Evolutionary conservation across 805 yeast species (phyloP).

Genomic region (Candida glaebosa): DNA sequence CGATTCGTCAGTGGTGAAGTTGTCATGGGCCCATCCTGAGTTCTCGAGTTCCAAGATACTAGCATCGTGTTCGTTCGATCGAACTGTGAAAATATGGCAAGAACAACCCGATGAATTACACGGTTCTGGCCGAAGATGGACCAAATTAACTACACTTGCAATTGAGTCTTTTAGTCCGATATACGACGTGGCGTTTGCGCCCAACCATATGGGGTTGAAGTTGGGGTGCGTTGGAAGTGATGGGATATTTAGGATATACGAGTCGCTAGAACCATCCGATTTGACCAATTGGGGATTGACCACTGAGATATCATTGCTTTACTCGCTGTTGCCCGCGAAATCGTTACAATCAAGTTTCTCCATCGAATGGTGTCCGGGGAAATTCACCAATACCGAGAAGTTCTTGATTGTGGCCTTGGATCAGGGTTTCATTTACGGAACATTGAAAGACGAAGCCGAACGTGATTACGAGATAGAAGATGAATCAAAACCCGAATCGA

Average conservation of each 20-base stretch:
- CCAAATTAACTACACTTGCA: conserved; percentile 66
- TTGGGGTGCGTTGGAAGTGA: conserved; percentile 88
- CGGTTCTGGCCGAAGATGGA: conserved; percentile 84
- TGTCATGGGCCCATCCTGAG: conserved; percentile 94
- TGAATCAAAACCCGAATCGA: conserved; percentile 19
- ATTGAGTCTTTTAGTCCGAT: conserved; percentile 82
- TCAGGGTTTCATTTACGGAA: conserved; percentile 72
- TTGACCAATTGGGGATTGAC: conserved; percentile 76
- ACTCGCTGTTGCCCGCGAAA: conserved; percentile 65
- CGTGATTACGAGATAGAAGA: conserved; percentile 8
- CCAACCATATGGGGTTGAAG: conserved; percentile 75
- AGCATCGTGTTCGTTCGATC: conserved; percentile 86
- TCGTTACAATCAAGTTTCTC: conserved; percentile 84
- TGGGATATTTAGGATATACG: conserved; percentile 80
- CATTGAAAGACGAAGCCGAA: conserved; percentile 9
- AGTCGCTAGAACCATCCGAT: conserved; percentile 87
- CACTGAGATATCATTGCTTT: conserved; percentile 64
- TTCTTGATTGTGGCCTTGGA: conserved; percentile 82
- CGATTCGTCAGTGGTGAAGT: conserved; percentile 77
- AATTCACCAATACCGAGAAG: conserved; percentile 69
- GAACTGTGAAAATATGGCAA: conserved; percentile 88
- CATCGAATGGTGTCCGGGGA: conserved; percentile 86
- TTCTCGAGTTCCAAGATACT: conserved; percentile 70
- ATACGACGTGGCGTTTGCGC: conserved; percentile 88
- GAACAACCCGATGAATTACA: conserved; percentile 76